Conservation (phyloP, 176 grass and related monocot genomes). For the Bolboschoenus planiculmis region DNA sequence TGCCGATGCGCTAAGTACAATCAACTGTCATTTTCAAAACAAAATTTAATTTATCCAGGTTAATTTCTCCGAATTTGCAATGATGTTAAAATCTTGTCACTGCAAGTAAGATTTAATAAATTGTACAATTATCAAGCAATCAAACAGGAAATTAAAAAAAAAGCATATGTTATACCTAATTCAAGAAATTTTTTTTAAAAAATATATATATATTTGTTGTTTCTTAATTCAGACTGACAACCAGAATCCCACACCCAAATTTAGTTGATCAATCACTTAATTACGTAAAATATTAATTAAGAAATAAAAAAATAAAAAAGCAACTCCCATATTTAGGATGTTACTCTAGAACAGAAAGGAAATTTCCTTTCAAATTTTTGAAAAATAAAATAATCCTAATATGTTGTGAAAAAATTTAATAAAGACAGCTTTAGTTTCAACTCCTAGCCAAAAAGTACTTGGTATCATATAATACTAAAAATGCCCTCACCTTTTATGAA, state of each 20-base stretch:
- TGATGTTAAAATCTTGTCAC: background rate
- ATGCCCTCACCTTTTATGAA: background rate
- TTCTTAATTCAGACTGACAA: background rate
- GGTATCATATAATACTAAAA: background rate
- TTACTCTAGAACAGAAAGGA: background rate
- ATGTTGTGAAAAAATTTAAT: background rate
- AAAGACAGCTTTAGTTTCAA: background rate
- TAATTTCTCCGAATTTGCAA: background rate
- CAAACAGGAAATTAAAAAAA: background rate
- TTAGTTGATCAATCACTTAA: background rate
- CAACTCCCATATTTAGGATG: background rate
- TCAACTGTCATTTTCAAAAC: slow-evolving; percentile 42
- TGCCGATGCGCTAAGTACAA: slow-evolving; percentile 86
- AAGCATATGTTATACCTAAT: background rate
- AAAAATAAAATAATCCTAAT: background rate
- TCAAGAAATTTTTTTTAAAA: too few relatives aligned
- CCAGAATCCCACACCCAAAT: background rate
- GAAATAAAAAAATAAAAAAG: background rate
- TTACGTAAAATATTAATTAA: background rate
- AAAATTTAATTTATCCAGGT: background rate
- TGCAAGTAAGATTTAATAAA: background rate
- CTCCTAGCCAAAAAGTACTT: background rate
- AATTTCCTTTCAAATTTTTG: background rate
- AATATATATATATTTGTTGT: background rate
- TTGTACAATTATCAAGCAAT: background rate